phyloP scores from a whole-genome alignment of 345 rosid genomes.

The Rhodomyrtus tomentosa region DNA sequence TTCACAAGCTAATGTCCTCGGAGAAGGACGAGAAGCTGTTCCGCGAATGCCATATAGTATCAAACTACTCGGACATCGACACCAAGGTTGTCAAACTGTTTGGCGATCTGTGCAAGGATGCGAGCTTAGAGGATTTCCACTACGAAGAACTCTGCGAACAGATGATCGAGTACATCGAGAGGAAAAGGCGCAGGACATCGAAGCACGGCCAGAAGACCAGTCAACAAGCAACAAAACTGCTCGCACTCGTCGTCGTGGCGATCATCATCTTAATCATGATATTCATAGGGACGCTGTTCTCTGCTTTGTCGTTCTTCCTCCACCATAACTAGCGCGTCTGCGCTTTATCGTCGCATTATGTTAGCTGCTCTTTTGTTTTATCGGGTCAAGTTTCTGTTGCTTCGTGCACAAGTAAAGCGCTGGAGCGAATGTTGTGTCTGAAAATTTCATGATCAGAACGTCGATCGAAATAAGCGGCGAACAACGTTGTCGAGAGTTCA shows the following conservation, averaged over 20 bases:
- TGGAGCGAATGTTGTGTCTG: background rate
- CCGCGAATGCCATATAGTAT: constrained; percentile 5
- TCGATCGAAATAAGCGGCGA: background rate
- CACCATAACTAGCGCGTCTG: background rate
- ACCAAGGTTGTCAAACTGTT: constrained; percentile 10
- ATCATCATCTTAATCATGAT: constrained; percentile 12
- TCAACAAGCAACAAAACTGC: background rate
- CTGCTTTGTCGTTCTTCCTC: constrained; percentile 18
- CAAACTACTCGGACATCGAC: background rate
- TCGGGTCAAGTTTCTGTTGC: background rate
- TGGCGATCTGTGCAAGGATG: constrained; percentile 9
- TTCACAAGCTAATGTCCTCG: constrained; percentile 13
- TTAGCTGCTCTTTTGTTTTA: background rate
- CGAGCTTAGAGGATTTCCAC: constrained; percentile 9
- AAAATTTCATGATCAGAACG: background rate
- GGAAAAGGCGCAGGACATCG: background rate
- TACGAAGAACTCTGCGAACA: constrained; percentile 31
- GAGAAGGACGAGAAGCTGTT: constrained; percentile 27
- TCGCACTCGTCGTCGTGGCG: background rate
- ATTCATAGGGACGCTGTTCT: constrained; percentile 18
- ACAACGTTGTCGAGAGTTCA: background rate
- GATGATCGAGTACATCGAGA: constrained; percentile 11
- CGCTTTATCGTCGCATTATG: background rate
- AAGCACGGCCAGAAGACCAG: background rate
- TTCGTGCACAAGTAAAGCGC: background rate